phyloP scores from a whole-genome alignment of 2,329 filamentous ascomycete genomes.

The Talaromyces rugulosus region DNA sequence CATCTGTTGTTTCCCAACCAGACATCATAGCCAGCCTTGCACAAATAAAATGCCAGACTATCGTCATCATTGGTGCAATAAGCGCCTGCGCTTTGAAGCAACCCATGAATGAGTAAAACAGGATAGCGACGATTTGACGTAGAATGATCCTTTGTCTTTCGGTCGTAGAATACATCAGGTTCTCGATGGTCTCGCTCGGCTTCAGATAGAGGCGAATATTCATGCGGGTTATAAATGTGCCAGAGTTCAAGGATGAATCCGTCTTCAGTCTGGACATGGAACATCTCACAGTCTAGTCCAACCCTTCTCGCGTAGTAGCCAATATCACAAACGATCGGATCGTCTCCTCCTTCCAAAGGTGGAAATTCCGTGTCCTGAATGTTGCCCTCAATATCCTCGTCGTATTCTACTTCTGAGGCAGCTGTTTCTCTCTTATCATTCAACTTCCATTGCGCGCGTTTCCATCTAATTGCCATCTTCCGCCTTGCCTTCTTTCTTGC shows the following conservation, averaged over 20 bases:
- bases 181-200: constrained; percentile 45
- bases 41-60: constrained; percentile 85
- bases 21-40: constrained; percentile 88
- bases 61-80: constrained; percentile 89
- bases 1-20: constrained; percentile 95
- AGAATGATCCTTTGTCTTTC: constrained; percentile 24
- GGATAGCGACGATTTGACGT: constrained; percentile 55
- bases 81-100: constrained; percentile 81
- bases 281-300: constrained; percentile 78
- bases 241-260: constrained; percentile 86
- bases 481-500: constrained; percentile 54
- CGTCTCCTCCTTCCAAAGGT: constrained; percentile 74
- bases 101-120: constrained; percentile 79
- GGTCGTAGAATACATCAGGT: constrained; percentile 58
- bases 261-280: constrained; percentile 86
- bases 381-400: constrained; percentile 23
- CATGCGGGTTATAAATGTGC: constrained; percentile 81
- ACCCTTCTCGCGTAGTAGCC: constrained; percentile 83
- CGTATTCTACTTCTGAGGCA: constrained; percentile 32
- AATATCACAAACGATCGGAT: constrained; percentile 73
- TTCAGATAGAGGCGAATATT: constrained; percentile 57
- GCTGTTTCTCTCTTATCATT: constrained; percentile 28
- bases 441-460: constrained; percentile 34
- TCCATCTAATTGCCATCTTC: constrained; percentile 62
- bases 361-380: constrained; percentile 51